Evolutionary conservation across 192 early-diverging fungal genomes (phyloP), one percentile per base, ranked within the genome.

Genomic region (Rhizophagus clarus): DNA sequence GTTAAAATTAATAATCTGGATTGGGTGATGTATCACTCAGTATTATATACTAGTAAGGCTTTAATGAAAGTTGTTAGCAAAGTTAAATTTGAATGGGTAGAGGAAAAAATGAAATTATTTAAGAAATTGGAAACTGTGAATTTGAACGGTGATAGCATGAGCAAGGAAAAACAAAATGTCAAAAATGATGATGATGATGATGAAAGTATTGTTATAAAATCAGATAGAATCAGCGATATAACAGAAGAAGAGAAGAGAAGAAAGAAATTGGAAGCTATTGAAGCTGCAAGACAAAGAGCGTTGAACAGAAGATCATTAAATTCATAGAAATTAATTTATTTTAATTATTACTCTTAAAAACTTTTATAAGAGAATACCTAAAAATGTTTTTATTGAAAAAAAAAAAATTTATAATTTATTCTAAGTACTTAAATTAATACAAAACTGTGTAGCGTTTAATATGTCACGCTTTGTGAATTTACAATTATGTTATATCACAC

Each of bases 21-120:
- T 75, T 99, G 97, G 92, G 92, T 99, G 42, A 91, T 98, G 26
- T 99, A 99, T 82, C 93, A 96, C 76, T 92, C 95, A 68, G 89
- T 99, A 11, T 91, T 97, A 12, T 94, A 96, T 88, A 98, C 97
- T 24, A 94, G 91, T 75, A 97, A 96, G 81, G 98, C 97, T 76
- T 95, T 97, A 67, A 98, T 99, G 98, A 96, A 94, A 73, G 95
- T 94, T 79, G 95, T 94, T 15, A 97, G 95, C 2, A 96, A 96
- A 49, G 92, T 98, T 4, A 92, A 96, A 29, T 85, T 89, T 51
- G 91, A 92, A 15, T 98, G 97, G 97, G 87, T 97, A 63, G 93
- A 94, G 37, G 92, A 94, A 76, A 94, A 92, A 9, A 90, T 94
- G 26, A 86, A 86, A 28, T 74, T 61, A 31, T 75, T 64, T 24